Evolutionary conservation across 2,329 filamentous ascomycete species (phyloP).

Genomic region (Fusarium odoratissimum): DNA sequence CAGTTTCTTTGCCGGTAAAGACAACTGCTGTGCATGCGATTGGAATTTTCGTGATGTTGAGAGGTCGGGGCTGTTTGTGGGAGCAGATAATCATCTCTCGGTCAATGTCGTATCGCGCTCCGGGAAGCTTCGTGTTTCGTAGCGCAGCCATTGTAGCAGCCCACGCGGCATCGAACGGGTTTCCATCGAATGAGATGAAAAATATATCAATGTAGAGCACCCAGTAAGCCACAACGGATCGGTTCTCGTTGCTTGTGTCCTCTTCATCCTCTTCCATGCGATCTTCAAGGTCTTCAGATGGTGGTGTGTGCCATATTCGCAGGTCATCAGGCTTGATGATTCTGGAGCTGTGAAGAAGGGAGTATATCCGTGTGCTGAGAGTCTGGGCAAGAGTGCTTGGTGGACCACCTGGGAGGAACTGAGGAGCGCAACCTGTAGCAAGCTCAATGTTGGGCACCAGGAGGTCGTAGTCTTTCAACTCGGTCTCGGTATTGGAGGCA

Average conservation of each 20-base stretch:
- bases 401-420: slow-evolving; percentile 85
- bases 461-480: slow-evolving; percentile 73
- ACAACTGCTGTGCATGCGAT: slow-evolving; percentile 83
- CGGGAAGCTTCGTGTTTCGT: slow-evolving; percentile 79
- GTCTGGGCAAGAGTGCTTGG: slow-evolving; percentile 85
- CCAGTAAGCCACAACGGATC: slow-evolving; percentile 86
- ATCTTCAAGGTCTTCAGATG: slow-evolving; percentile 58
- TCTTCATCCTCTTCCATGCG: slow-evolving; percentile 52
- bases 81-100: slow-evolving; percentile 83
- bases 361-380: slow-evolving; percentile 82
- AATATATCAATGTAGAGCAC: slow-evolving; percentile 94
- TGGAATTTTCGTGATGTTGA: slow-evolving; percentile 75
- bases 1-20: slow-evolving; percentile 73
- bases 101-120: slow-evolving; percentile 86
- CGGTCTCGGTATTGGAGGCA: slow-evolving; percentile 54
- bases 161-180: slow-evolving; percentile 93
- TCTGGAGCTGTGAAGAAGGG: slow-evolving; percentile 77
- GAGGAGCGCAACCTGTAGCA: slow-evolving; percentile 87
- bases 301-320: slow-evolving; percentile 74
- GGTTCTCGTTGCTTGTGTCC: slow-evolving; percentile 51
- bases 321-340: slow-evolving; percentile 76
- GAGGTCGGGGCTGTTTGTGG: slow-evolving; percentile 61
- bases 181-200: slow-evolving; percentile 92
- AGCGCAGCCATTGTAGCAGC: slow-evolving; percentile 84
- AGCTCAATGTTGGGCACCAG: slow-evolving; percentile 95